Evolutionary conservation across 331 rosid species (phyloP).

Genomic region (Quercus lobata): DNA sequence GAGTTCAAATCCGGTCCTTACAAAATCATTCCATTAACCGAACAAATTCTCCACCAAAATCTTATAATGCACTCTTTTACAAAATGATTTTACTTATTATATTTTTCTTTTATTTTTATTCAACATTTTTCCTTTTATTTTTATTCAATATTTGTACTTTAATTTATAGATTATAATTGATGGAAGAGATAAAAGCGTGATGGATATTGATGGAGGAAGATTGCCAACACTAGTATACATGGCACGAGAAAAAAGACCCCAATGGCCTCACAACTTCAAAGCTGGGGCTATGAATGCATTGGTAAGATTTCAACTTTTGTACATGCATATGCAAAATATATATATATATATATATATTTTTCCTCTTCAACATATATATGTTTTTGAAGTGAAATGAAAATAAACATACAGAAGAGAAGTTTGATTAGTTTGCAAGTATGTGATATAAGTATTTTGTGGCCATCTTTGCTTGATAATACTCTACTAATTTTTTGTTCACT

Average conservation of each 20-base stretch:
- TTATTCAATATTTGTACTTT: neutral
- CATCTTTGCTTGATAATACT: neutral
- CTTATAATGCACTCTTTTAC: no score
- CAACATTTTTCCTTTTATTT: no score
- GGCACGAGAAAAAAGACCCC: constrained; percentile 68
- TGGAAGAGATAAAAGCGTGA: constrained; percentile 42
- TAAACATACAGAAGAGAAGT: no score
- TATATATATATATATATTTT: neutral
- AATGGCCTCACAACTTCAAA: constrained; percentile 65
- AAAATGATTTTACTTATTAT: neutral
- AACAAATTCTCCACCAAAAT: neutral
- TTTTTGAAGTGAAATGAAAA: neutral
- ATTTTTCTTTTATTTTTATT: no score
- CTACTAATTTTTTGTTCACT: neutral
- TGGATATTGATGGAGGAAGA: constrained; percentile 44
- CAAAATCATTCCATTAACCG: no score
- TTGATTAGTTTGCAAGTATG: no score
- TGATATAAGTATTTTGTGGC: neutral
- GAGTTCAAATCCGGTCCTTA: no score
- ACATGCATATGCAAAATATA: neutral
- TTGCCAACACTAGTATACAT: constrained; percentile 62
- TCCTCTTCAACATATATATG: neutral
- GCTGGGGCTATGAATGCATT: constrained; percentile 80
- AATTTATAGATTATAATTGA: constrained; percentile 45
- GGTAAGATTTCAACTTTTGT: constrained; percentile 22